phyloP scores from a whole-genome alignment of 2,329 filamentous ascomycete genomes.

The Penicillium rolfsii region DNA sequence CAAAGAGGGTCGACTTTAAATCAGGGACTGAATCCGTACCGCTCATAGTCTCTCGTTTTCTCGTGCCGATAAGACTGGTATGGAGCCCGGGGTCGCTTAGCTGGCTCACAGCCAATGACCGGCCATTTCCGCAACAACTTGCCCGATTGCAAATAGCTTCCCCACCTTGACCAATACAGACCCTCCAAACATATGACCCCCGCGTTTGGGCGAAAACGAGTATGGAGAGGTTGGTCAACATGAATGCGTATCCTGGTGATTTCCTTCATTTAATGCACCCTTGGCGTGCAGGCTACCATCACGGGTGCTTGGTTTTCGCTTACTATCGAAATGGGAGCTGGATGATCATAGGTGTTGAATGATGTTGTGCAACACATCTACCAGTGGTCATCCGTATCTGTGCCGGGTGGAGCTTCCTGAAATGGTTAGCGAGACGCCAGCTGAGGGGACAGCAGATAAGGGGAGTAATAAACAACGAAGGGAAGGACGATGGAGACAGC shows the following conservation, averaged over 20 bases:
- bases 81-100: constrained; percentile 7
- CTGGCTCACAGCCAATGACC: constrained; percentile 9
- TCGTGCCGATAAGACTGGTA: constrained; percentile 9
- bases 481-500: constrained; percentile 14
- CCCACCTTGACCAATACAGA: constrained; percentile 12
- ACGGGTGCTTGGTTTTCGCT: neutral
- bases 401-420: constrained; percentile 31
- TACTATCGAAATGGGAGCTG: neutral
- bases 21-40: neutral
- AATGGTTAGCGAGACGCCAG: constrained; percentile 22
- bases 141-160: constrained; percentile 21
- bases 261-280: neutral
- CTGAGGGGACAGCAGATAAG: constrained; percentile 16
- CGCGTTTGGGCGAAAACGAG: constrained; percentile 6
- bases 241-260: neutral
- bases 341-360: neutral
- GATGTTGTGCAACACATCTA: constrained; percentile 1
- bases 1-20: neutral
- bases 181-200: constrained; percentile 12
- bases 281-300: neutral
- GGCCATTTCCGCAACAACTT: constrained; percentile 22
- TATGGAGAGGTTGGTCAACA: constrained; percentile 3
- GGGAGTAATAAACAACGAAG: constrained; percentile 10
- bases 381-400: neutral
- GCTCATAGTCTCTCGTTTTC: neutral